Percentiles rank a stretch among this genome's conserved stretches.
phyloP scores from a whole-genome alignment of 2,329 filamentous ascomycete species.

The Trichoderma koningii region DNA sequence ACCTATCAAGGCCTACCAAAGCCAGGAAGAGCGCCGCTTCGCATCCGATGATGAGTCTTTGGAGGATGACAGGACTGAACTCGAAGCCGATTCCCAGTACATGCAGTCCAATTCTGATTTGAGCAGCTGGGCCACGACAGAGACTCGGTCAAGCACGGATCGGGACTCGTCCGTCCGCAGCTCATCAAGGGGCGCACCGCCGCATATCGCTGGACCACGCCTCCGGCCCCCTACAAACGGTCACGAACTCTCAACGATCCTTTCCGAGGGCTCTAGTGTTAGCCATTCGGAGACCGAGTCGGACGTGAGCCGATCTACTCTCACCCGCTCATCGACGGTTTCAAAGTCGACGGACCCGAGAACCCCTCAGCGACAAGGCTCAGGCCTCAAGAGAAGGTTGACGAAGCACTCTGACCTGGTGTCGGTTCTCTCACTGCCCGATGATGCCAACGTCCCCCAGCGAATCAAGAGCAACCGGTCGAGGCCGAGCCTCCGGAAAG shows the following conservation, averaged over 20 bases:
- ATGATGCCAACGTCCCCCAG: slow-evolving; percentile 56
- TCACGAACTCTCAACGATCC: slow-evolving; percentile 59
- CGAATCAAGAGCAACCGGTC: slow-evolving; percentile 72
- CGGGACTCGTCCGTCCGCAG: slow-evolving; percentile 30
- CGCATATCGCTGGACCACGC: slow-evolving; percentile 40
- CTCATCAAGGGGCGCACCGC: slow-evolving; percentile 33
- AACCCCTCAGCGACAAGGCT: slow-evolving; percentile 47
- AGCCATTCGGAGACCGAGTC: slow-evolving; percentile 54
- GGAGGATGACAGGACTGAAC: slow-evolving; percentile 22
- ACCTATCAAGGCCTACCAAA: slow-evolving; percentile 52
- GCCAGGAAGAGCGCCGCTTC: slow-evolving; percentile 46
- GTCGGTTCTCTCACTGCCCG: slow-evolving; percentile 79
- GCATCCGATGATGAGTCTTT: slow-evolving; percentile 32
- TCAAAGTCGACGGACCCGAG: slow-evolving; percentile 39
- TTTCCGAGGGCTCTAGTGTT: slow-evolving; percentile 53
- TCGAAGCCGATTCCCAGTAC: slow-evolving; percentile 27
- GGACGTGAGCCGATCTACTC: slow-evolving; percentile 49
- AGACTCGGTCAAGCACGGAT: slow-evolving; percentile 23
- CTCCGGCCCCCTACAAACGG: slow-evolving; percentile 56
- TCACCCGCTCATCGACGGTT: slow-evolving; percentile 55
- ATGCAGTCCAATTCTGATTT: slow-evolving; percentile 27
- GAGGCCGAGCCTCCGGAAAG: slow-evolving; percentile 74
- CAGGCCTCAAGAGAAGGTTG: slow-evolving; percentile 69
- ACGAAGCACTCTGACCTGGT: slow-evolving; percentile 94
- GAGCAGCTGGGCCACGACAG: slow-evolving; percentile 23